Evolutionary conservation across 257 asterid genomes (phyloP).

Genomic region (Euphrasia confusa): DNA sequence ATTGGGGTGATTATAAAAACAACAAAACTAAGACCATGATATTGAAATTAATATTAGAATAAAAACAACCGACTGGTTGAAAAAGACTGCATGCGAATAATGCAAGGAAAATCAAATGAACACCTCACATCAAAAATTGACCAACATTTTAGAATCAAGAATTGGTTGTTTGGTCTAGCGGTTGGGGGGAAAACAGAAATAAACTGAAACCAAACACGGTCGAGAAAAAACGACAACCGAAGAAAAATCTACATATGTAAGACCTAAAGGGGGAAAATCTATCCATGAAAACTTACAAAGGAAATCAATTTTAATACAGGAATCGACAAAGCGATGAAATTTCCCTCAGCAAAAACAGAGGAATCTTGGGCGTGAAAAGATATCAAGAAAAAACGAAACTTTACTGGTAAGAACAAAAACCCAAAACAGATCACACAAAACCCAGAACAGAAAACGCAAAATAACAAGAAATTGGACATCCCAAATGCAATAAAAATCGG

Average conservation of each 20-base stretch:
- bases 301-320: not conserved
- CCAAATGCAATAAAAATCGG: not conserved
- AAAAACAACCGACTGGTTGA: conserved; percentile 24
- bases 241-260: not conserved
- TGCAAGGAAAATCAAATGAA: conserved; percentile 23
- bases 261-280: not conserved
- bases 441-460: not conserved
- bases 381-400: not conserved
- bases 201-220: conserved; percentile 29
- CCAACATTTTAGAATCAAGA: conserved; percentile 32
- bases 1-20: not conserved
- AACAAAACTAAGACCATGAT: conserved; percentile 23
- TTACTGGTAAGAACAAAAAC: not conserved
- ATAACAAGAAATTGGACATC: not conserved
- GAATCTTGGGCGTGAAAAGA: not conserved
- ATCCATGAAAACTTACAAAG: not conserved
- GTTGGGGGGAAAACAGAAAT: conserved; percentile 26
- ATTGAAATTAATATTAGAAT: not conserved
- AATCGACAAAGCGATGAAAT: not conserved
- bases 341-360: conserved; percentile 17
- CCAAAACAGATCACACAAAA: conserved; percentile 1
- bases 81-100: conserved; percentile 25
- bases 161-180: conserved; percentile 19
- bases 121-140: conserved; percentile 29
- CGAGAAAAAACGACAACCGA: conserved; percentile 18